A percentile compares a stretch with the other conserved stretches of the same genome.
Evolutionary conservation across 306 rosid species (phyloP).

Genomic region (Trichosanthes cucumerina): DNA sequence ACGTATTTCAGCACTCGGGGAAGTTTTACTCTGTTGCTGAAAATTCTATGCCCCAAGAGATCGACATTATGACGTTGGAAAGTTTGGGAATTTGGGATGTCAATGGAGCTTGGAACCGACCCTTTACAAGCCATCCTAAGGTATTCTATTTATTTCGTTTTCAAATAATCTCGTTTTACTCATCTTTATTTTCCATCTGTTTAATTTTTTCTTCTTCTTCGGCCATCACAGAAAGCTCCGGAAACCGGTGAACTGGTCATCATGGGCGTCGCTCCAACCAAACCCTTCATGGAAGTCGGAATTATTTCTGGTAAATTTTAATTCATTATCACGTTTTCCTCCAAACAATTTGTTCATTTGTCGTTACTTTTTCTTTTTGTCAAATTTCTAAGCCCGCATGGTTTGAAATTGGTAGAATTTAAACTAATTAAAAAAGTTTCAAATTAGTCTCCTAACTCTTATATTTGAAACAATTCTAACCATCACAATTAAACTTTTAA

Average conservation of each 20-base stretch:
- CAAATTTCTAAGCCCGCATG: too few relatives aligned
- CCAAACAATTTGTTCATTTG: not conserved
- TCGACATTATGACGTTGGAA: slow-evolving; percentile 37
- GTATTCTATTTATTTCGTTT: slow-evolving; percentile 9
- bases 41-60: slow-evolving; percentile 54
- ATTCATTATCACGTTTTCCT: not conserved
- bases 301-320: slow-evolving; percentile 46
- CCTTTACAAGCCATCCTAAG: slow-evolving; percentile 68
- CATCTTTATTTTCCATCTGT: too few relatives aligned
- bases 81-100: slow-evolving; percentile 48
- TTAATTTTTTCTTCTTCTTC: not conserved
- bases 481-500: too few relatives aligned
- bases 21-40: slow-evolving; percentile 50
- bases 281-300: slow-evolving; percentile 50
- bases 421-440: too few relatives aligned
- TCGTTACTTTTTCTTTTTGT: too few relatives aligned
- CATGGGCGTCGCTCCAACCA: slow-evolving; percentile 36
- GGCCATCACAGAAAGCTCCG: slow-evolving; percentile 39
- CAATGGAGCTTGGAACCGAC: slow-evolving; percentile 44
- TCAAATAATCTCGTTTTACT: too few relatives aligned
- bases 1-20: slow-evolving; percentile 55
- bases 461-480: too few relatives aligned
- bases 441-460: too few relatives aligned
- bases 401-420: too few relatives aligned
- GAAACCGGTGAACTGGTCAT: slow-evolving; percentile 45